A percentile compares a stretch with the other conserved stretches of the same genome.
phyloP scores from a whole-genome alignment of 2,329 filamentous ascomycete species.

The Colletotrichum eleusines region DNA sequence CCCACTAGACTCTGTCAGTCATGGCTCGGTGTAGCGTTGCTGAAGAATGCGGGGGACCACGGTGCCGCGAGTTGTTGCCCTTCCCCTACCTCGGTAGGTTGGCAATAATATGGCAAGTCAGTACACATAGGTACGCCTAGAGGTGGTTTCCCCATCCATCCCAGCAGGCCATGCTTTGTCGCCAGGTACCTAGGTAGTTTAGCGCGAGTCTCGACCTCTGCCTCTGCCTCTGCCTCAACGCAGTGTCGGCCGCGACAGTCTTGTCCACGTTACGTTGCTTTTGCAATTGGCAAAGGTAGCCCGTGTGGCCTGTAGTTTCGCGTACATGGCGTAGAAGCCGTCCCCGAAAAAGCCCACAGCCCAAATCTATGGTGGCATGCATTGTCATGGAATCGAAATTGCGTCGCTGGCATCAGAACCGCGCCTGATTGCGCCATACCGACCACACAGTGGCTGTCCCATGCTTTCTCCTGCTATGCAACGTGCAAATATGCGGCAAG shows the following conservation, averaged over 20 bases:
- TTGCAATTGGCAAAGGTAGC: constrained; percentile 6
- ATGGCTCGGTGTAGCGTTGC: constrained; percentile 12
- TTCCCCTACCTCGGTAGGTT: neutral
- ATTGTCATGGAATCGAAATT: constrained; percentile 30
- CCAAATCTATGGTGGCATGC: constrained; percentile 2
- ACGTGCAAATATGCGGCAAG: constrained; percentile 39
- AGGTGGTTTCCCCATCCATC: neutral
- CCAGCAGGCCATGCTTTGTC: neutral
- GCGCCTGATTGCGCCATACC: constrained; percentile 38
- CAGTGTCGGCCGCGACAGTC: neutral
- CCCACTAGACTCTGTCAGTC: neutral
- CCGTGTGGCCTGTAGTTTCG: neutral
- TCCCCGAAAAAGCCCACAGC: neutral
- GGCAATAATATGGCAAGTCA: neutral
- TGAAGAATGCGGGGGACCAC: constrained; percentile 9
- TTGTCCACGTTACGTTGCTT: neutral
- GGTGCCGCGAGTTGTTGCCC: neutral
- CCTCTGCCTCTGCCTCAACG: no score
- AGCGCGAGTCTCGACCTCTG: neutral
- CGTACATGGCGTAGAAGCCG: neutral
- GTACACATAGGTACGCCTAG: no score
- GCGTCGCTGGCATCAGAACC: constrained; percentile 39
- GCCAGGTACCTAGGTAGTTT: neutral
- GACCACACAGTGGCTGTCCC: constrained; percentile 23
- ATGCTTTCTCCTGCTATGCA: constrained; percentile 4